phyloP scores from a whole-genome alignment of 108 stramenopile species.

The Epithemia pelagica region DNA sequence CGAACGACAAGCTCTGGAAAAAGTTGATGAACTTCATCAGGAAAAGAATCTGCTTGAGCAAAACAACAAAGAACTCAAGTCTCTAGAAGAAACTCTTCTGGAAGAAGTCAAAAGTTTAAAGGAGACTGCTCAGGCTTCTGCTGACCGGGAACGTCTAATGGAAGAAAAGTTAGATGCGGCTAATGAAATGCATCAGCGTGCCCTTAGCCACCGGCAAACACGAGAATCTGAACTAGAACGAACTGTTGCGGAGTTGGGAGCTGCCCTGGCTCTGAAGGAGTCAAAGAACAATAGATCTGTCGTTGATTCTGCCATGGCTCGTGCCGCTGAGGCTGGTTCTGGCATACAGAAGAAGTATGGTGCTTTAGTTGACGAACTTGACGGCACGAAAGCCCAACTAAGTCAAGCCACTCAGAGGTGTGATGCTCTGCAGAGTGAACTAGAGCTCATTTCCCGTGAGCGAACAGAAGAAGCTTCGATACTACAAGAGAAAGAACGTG shows the following conservation, averaged over 20 bases:
- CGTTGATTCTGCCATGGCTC: background rate
- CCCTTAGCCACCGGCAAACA: slow-evolving; percentile 51
- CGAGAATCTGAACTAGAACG: slow-evolving; percentile 78
- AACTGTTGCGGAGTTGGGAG: slow-evolving; percentile 66
- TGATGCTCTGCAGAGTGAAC: slow-evolving; percentile 53
- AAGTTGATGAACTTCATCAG: slow-evolving; percentile 28
- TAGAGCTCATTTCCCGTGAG: slow-evolving; percentile 62
- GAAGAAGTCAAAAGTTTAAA: slow-evolving; percentile 48
- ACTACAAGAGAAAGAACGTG: slow-evolving; percentile 40
- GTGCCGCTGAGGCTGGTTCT: slow-evolving; percentile 5
- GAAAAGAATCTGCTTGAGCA: slow-evolving; percentile 41
- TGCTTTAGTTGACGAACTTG: slow-evolving; percentile 37
- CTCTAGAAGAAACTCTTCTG: slow-evolving; percentile 42
- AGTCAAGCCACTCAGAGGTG: slow-evolving; percentile 36
- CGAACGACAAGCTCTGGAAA: slow-evolving; percentile 43
- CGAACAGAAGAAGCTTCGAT: slow-evolving; percentile 47
- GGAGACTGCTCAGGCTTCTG: slow-evolving; percentile 41
- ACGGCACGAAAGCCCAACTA: slow-evolving; percentile 41
- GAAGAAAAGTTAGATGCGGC: slow-evolving; percentile 70
- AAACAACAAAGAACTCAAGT: slow-evolving; percentile 32
- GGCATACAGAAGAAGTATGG: slow-evolving; percentile 26
- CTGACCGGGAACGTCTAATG: slow-evolving; percentile 56
- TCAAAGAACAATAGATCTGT: background rate
- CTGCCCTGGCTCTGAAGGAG: slow-evolving; percentile 39
- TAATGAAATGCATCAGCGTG: slow-evolving; percentile 58